A percentile compares a stretch with the other conserved stretches of the same genome.
phyloP scores from a whole-genome alignment of 345 rosid genomes.

The Microthlaspi erraticum region DNA sequence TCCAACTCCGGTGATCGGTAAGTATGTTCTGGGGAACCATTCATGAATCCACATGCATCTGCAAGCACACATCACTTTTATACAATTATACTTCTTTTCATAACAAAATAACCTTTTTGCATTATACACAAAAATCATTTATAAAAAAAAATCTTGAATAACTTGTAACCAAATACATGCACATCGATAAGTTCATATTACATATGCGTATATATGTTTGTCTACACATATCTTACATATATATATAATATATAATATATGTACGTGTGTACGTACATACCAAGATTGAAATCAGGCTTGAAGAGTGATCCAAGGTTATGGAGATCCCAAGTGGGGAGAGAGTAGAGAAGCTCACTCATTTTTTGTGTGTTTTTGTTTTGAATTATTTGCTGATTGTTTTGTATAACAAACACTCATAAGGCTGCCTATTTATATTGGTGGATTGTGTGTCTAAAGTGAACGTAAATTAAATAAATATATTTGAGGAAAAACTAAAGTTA shows the following conservation, averaged over 20 bases:
- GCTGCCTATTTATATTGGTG: conserved; percentile 44
- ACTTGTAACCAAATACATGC: conserved; percentile 5
- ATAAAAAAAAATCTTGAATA: not conserved
- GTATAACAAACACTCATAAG: conserved; percentile 21
- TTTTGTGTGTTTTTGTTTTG: not conserved
- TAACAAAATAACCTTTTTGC: no score
- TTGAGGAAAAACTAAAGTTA: conserved; percentile 15
- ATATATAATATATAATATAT: not conserved
- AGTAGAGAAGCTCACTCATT: conserved; percentile 63
- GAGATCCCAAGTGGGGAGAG: conserved; percentile 75
- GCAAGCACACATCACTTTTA: conserved; percentile 17
- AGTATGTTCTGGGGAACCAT: conserved; percentile 40
- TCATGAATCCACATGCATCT: conserved; percentile 55
- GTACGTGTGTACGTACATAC: conserved; percentile 33
- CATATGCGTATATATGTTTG: conserved; percentile 1
- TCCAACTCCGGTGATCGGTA: conserved; percentile 48
- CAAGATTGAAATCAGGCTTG: conserved; percentile 79
- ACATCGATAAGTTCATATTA: conserved; percentile 3
- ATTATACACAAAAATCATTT: not conserved
- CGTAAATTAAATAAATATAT: conserved; percentile 13
- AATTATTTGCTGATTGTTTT: conserved; percentile 30
- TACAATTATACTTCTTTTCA: not conserved
- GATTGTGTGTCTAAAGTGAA: conserved; percentile 42
- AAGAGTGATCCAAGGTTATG: conserved; percentile 74
- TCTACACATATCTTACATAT: not conserved